phyloP scores from a whole-genome alignment of 2,329 filamentous ascomycete species.

The Aspergillus chevalieri region DNA sequence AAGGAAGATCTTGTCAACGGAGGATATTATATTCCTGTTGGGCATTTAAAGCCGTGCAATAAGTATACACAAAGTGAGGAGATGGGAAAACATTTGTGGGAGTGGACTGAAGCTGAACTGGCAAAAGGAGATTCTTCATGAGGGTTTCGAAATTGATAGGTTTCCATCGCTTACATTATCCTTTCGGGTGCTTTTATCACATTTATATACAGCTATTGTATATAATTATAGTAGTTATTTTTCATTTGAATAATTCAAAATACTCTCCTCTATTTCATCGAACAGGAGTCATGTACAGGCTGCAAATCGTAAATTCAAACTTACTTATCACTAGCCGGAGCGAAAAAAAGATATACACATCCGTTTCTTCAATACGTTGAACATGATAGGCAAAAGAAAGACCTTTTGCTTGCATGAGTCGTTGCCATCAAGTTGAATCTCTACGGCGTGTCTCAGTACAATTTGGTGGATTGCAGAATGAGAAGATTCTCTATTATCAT shows the following conservation, averaged over 20 bases:
- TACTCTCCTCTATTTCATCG: neutral
- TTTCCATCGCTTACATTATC: neutral
- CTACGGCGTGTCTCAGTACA: neutral
- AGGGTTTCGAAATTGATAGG: neutral
- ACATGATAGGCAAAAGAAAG: neutral
- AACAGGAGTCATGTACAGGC: neutral
- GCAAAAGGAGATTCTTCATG: slow-evolving; percentile 4
- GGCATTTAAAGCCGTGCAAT: slow-evolving; percentile 19
- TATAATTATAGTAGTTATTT: neutral
- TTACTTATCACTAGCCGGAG: neutral
- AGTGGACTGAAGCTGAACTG: slow-evolving; percentile 30
- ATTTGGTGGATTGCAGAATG: neutral
- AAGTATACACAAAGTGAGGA: slow-evolving; percentile 20
- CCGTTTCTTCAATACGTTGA: neutral
- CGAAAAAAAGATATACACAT: neutral
- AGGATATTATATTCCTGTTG: slow-evolving; percentile 26
- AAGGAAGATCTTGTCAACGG: slow-evolving; percentile 21
- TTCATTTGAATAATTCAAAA: neutral
- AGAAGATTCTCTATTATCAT: neutral
- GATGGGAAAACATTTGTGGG: slow-evolving; percentile 24
- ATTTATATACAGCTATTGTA: neutral
- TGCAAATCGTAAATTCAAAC: too few species aligned
- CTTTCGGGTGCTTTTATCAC: neutral
- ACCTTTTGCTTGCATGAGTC: neutral
- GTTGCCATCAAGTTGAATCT: neutral